Conservation (phyloP, 2,329 filamentous ascomycete species). For the Fusarium oligoseptatum region DNA sequence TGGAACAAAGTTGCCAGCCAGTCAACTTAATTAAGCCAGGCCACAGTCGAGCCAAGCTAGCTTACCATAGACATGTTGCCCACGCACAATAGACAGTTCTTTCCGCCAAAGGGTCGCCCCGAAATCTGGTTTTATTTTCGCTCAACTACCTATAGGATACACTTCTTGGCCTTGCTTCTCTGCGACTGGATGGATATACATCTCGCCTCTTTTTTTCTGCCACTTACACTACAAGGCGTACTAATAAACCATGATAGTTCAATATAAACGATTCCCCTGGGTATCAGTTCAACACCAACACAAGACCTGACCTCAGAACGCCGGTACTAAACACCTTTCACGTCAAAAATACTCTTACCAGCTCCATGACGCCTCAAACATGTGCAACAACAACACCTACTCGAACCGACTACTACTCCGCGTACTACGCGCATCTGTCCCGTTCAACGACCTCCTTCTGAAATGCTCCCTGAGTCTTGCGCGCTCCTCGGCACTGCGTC, state of each 20-base stretch:
- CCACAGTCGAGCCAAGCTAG: slow-evolving; percentile 41
- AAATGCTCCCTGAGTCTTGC: slow-evolving; percentile 47
- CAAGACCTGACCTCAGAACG: slow-evolving; percentile 14
- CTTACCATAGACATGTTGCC: slow-evolving; percentile 48
- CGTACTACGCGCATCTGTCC: slow-evolving; percentile 3
- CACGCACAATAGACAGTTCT: slow-evolving; percentile 50
- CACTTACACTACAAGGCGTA: not conserved
- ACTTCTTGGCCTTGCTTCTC: not conserved
- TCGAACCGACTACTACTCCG: slow-evolving; percentile 24
- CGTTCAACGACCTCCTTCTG: slow-evolving; percentile 34
- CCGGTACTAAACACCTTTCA: not conserved
- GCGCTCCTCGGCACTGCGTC: slow-evolving; percentile 40
- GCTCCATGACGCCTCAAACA: not conserved
- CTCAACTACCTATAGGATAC: not conserved
- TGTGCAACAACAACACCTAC: not conserved
- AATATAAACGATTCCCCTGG: slow-evolving; percentile 8
- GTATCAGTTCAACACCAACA: slow-evolving; percentile 21
- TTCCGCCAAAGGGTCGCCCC: slow-evolving; percentile 35
- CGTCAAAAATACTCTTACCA: not conserved
- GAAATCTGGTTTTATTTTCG: not conserved
- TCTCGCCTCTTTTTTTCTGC: not conserved
- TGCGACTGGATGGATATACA: not conserved
- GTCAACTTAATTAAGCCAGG: slow-evolving; percentile 31
- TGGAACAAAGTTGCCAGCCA: slow-evolving; percentile 32
- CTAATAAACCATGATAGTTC: slow-evolving; percentile 4